Evolutionary conservation across 208 protist genomes (phyloP).

Genomic region (Balamuthia mandrillaris): DNA sequence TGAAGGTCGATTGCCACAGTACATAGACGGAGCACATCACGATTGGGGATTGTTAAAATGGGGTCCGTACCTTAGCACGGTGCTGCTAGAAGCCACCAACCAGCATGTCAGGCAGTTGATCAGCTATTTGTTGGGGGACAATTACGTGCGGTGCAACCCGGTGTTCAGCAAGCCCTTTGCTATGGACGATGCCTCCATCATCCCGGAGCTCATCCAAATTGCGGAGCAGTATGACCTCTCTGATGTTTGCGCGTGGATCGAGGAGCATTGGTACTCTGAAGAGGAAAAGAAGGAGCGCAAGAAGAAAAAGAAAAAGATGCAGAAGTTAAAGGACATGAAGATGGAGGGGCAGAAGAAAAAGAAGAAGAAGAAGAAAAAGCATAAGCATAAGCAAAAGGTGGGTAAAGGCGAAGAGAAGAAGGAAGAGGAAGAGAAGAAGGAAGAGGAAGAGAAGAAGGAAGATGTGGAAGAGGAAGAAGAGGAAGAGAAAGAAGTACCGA

Average conservation of each 20-base stretch:
- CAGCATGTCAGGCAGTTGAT: neutral
- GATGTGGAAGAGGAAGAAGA: no score
- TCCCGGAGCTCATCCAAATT: neutral
- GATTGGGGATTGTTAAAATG: slow-evolving; percentile 35
- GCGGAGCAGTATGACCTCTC: neutral
- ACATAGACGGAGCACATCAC: slow-evolving; percentile 16
- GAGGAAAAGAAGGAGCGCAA: neutral
- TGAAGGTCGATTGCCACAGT: slow-evolving; percentile 3
- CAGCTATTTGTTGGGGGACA: no score
- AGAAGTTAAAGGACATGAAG: neutral
- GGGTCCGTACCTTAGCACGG: slow-evolving; percentile 21
- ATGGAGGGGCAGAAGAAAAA: neutral
- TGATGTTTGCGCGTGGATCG: slow-evolving; percentile 9
- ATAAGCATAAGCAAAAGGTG: no score
- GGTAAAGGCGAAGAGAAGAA: no score
- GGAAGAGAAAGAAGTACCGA: neutral
- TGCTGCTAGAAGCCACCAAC: neutral
- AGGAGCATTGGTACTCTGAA: slow-evolving; percentile 24
- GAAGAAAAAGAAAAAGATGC: no score
- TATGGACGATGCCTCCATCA: neutral
- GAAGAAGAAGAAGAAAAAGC: no score
- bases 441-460: no score
- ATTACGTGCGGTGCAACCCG: neutral
- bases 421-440: no score
- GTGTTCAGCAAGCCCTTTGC: neutral